Base-by-base conservation (phyloP, 2,329 filamentous ascomycete genomes). In the Orbilia blumenaviensis region DNA sequence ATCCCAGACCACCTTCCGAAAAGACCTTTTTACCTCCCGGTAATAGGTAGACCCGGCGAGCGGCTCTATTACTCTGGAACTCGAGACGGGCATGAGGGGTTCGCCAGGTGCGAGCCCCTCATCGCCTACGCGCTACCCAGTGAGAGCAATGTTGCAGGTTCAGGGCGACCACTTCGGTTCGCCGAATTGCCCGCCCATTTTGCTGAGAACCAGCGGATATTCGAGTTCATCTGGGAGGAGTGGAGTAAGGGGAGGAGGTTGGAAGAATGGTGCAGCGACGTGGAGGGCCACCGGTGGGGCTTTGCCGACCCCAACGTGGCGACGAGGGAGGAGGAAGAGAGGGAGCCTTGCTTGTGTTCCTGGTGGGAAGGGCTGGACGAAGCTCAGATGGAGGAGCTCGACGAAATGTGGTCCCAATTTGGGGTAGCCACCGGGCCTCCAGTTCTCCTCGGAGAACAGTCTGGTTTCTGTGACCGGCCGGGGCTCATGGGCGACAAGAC, bases 141-240 rank as follows among this genome's bases (percentile, higher is more conserved):
- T 0, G 8, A 0, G 3, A 56, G 29, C 18, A 7, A 5, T 12
- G 27, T 9, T 3, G 50, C 50, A 18, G 50, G 50, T 7, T 56
- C 50, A 23, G 50, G 50, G 50, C 29, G 50, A 32, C 29, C 21
- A 16, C 27, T 56, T 56, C 50, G 32, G 29, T 56, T 56, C 50
- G 50, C n/a, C 50, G 50, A 56, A 9, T 8, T 56, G 29, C 50
- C 27, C n/a, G 14, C 50, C 32, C 50, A n/a, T 23, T 56, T 36
- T 38, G 29, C 38, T 9, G 16, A 6, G 18, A 32, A 56, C 16
- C 2, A 16, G 50, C 9, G 7, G 1, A 23, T 3, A 1, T 56
- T 56, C n/a, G 8, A 23, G 8, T 1, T 5, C 16, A 1, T 21
- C 1, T 56, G 52, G 52, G 18, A 14, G 2, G 14, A 4, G 16